Evolutionary conservation across 257 asterid genomes (phyloP), one percentile per base, ranked within the genome.

Genomic region (Linaria vulgaris): DNA sequence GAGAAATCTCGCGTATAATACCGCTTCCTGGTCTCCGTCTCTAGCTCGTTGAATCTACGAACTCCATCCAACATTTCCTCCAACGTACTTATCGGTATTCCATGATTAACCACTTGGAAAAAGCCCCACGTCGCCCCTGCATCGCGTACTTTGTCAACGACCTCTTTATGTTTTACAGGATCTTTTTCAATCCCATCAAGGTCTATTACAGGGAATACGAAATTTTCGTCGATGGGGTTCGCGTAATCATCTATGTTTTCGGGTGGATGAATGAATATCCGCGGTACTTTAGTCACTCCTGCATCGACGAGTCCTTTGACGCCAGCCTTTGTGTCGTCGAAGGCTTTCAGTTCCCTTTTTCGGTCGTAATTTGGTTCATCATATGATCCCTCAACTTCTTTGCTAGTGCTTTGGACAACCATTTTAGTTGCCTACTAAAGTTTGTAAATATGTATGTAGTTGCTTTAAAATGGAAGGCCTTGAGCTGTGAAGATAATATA

Each of bases 41-140:
- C 63, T 24, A 17, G 63, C 20, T 57, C 63, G 12, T 34, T 10
- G 14, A 57, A 57, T 22, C 49, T 3, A 34, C 31, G 63, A 37
- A 57, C 63, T 10, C 67, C 24, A n/a, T 23, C 23, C 49, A 61
- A 45, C 56, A 61, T 61, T 45, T 46, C 46, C 1, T 27, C n/a
- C 5, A 61, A 44, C 46, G 46, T 21, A 27, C 9, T 11, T 14
- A 30, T 3, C 6, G 23, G 24, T 10, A 46, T 46, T 5, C 83
- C 80, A 72, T 81, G 86, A 54, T 81, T 81, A 20, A 64, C 58
- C 39, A 78, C 59, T 50, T 69, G 78, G 62, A 78, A 81, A 55
- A 78, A 71, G 12, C 81, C 83, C 83, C 81, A 80, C 17, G 68
- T 60, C 53, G 49, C 74, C 0, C 76, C 71, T 19, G 63, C 63